These are phyloP conservation scores for Picochlorum sp. DNA, from an alignment of 139 green algal genomes.

Conservation along the genomic window DNA sequence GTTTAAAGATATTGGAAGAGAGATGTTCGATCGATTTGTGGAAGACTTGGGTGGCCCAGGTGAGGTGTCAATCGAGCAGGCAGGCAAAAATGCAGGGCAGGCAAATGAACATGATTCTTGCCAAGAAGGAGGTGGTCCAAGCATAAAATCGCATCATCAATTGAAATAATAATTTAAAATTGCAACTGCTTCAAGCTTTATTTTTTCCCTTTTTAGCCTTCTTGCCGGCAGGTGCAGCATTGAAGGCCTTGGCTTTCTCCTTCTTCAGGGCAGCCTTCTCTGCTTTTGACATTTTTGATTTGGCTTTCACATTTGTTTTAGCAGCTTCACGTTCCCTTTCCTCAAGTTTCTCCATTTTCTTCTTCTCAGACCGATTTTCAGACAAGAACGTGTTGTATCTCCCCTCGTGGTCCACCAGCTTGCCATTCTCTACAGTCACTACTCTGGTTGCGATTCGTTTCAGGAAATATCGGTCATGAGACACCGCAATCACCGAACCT, in stretches of 20 bases:
- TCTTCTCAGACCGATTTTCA: constrained; percentile 64
- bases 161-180: constrained; percentile 5
- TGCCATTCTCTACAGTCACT: constrained; percentile 47
- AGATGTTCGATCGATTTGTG: constrained; percentile 48
- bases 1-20: constrained; percentile 44
- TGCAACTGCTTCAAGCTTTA: constrained; percentile 1
- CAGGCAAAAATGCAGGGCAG: constrained; percentile 21
- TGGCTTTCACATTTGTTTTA: constrained; percentile 77
- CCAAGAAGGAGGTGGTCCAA: constrained; percentile 14
- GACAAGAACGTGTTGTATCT: constrained; percentile 79
- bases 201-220: constrained; percentile 1
- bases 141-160: constrained; percentile 3
- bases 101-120: constrained; percentile 30
- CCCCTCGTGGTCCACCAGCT: constrained; percentile 86
- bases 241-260: constrained; percentile 72
- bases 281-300: constrained; percentile 85
- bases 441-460: constrained; percentile 87
- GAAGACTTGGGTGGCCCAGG: constrained; percentile 17
- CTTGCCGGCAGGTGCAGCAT: constrained; percentile 10
- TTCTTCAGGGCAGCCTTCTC: constrained; percentile 76
- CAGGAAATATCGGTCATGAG: constrained; percentile 97
- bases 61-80: constrained; percentile 14
- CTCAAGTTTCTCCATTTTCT: constrained; percentile 57
- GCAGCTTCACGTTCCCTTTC: constrained; percentile 51
- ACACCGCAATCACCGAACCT: constrained; percentile 90